phyloP scores from a whole-genome alignment of 1,139 yeast species.

The Pichia sp. region DNA sequence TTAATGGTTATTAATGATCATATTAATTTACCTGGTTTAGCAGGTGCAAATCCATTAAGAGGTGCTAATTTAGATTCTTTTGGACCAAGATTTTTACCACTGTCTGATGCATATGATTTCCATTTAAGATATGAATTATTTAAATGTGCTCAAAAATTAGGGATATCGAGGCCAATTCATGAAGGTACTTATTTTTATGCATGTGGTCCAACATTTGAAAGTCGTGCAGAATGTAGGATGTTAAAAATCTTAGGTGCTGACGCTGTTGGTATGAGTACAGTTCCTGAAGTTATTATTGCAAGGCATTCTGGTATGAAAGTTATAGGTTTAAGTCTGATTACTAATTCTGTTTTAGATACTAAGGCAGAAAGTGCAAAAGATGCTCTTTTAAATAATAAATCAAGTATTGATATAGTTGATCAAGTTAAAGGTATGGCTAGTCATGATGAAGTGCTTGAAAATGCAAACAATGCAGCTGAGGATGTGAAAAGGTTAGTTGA shows the following conservation, averaged over 20 bases:
- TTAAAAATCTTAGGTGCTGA: slow-evolving; percentile 75
- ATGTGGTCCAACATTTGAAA: slow-evolving; percentile 92
- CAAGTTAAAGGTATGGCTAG: slow-evolving; percentile 77
- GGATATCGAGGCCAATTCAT: slow-evolving; percentile 56
- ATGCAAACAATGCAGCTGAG: slow-evolving; percentile 70
- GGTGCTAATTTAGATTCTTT: slow-evolving; percentile 77
- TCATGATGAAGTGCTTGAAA: slow-evolving; percentile 83
- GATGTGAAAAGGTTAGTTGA: slow-evolving; percentile 72
- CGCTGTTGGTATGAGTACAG: slow-evolving; percentile 97
- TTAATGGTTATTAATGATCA: slow-evolving; percentile 88
- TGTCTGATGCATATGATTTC: slow-evolving; percentile 85
- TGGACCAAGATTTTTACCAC: slow-evolving; percentile 85
- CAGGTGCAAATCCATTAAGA: slow-evolving; percentile 81
- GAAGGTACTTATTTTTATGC: slow-evolving; percentile 87
- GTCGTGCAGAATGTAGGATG: slow-evolving; percentile 86
- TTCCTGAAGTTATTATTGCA: slow-evolving; percentile 90
- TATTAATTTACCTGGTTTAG: slow-evolving; percentile 82
- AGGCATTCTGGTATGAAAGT: slow-evolving; percentile 81
- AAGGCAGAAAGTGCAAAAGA: slow-evolving; percentile 70
- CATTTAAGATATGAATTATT: slow-evolving; percentile 57
- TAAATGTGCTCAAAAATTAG: slow-evolving; percentile 38
- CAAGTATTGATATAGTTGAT: slow-evolving; percentile 28
- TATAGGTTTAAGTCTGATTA: slow-evolving; percentile 78
- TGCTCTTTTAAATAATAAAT: slow-evolving; percentile 1
- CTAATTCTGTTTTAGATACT: slow-evolving; percentile 75